These are phyloP conservation scores for Juglanconis juglandina DNA, from an alignment of 2,329 filamentous ascomycete genomes.

Conservation along the genomic window DNA sequence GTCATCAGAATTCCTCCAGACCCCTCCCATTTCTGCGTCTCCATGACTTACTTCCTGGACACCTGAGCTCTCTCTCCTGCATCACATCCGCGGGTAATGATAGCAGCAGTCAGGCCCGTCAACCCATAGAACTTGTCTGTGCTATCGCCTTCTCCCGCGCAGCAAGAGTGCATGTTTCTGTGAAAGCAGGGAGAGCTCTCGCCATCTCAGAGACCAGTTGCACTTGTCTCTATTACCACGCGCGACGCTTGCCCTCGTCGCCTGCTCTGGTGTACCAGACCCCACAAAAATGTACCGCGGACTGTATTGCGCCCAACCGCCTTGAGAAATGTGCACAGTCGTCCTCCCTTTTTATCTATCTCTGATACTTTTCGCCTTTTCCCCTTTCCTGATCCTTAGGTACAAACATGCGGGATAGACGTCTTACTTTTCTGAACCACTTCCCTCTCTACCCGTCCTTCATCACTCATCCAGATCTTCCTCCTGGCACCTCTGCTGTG, in stretches of 20 bases:
- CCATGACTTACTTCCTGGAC: neutral
- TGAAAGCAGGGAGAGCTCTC: conserved; percentile 16
- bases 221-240: conserved; percentile 16
- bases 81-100: neutral
- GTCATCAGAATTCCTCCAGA: neutral
- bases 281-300: conserved; percentile 14
- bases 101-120: neutral
- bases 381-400: neutral
- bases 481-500: conserved; percentile 3
- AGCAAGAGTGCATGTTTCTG: neutral
- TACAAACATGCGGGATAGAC: conserved; percentile 19
- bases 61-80: neutral
- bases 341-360: conserved; percentile 13
- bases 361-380: neutral
- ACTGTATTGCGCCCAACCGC: conserved; percentile 13
- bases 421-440: conserved; percentile 21
- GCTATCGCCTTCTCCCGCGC: neutral
- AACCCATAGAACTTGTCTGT: neutral
- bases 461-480: conserved; percentile 6
- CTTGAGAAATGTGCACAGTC: conserved; percentile 17
- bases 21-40: conserved; percentile 3
- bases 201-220: conserved; percentile 8
- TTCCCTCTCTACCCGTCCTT: conserved; percentile 13
- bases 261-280: conserved; percentile 11
- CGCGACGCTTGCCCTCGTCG: conserved; percentile 13